A percentile compares a stretch with the other conserved stretches of the same genome.
Conservation (phyloP, 73 alveolate species). For the Paramecium bursaria region DNA sequence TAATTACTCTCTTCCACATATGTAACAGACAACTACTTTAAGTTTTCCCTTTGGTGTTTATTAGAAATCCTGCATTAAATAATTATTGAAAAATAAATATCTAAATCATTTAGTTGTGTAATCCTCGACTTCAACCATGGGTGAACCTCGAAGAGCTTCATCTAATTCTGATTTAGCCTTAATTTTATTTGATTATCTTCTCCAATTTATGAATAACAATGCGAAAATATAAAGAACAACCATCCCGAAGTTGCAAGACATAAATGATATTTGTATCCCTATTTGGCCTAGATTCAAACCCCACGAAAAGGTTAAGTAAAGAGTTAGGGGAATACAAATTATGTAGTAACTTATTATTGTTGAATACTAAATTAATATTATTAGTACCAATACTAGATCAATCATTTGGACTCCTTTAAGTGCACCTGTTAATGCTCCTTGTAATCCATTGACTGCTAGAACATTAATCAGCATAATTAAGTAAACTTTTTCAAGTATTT, state of each 20-base stretch:
- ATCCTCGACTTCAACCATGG: no score
- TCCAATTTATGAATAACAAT: no score
- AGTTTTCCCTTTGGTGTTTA: slow-evolving; percentile 77
- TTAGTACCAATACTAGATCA: not conserved
- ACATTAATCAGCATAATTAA: not conserved
- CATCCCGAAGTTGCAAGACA: no score
- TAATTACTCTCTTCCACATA: slow-evolving; percentile 91
- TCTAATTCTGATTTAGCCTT: no score
- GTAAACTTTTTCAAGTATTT: not conserved
- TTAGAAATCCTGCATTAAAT: no score
- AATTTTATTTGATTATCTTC: no score
- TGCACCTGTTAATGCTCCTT: slow-evolving; percentile 33
- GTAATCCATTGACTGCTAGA: not conserved
- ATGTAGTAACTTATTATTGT: not conserved
- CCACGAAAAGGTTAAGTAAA: slow-evolving; percentile 12
- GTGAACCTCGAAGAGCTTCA: no score
- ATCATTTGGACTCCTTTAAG: slow-evolving; percentile 12
- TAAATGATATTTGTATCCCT: no score
- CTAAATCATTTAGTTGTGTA: no score
- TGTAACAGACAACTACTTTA: slow-evolving; percentile 86
- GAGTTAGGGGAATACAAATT: not conserved
- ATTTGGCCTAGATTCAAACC: not conserved
- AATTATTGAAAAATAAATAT: no score
- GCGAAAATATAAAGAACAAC: no score
- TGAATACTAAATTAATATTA: not conserved